These are phyloP conservation scores for Hanseniaspora pseudoguilliermondii DNA, from an alignment of 805 yeast species.

Conservation along the genomic window DNA sequence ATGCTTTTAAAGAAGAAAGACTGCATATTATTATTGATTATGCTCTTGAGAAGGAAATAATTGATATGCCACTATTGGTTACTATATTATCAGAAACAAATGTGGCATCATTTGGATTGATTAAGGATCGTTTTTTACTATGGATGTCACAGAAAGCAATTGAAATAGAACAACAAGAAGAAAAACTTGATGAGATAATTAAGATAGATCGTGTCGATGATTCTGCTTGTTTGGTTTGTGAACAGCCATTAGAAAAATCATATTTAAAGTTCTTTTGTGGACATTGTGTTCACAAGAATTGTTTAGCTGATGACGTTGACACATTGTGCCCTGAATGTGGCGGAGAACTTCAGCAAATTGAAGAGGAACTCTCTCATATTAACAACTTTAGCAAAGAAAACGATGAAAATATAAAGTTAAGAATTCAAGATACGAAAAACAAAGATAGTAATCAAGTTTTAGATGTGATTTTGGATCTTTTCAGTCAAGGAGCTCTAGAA, in stretches of 20 bases:
- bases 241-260: slow-evolving; percentile 57
- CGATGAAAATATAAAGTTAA: slow-evolving; percentile 46
- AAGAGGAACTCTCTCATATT: slow-evolving; percentile 46
- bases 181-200: slow-evolving; percentile 59
- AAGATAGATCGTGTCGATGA: slow-evolving; percentile 38
- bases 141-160: slow-evolving; percentile 45
- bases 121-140: slow-evolving; percentile 55
- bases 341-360: slow-evolving; percentile 55
- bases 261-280: slow-evolving; percentile 71
- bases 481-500: slow-evolving; percentile 81
- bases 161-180: slow-evolving; percentile 57
- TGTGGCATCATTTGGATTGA: slow-evolving; percentile 55
- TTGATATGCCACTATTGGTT: slow-evolving; percentile 69
- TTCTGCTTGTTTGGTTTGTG: slow-evolving; percentile 54
- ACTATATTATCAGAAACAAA: slow-evolving; percentile 50
- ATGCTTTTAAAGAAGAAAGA: slow-evolving; percentile 12
- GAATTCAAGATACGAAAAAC: slow-evolving; percentile 36
- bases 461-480: slow-evolving; percentile 60
- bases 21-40: slow-evolving; percentile 29
- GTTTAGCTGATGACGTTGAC: slow-evolving; percentile 43
- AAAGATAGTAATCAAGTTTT: slow-evolving; percentile 1
- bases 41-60: slow-evolving; percentile 39
- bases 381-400: slow-evolving; percentile 44
- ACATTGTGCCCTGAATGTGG: slow-evolving; percentile 59
- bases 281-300: slow-evolving; percentile 76